Base-by-base conservation (phyloP, 2,329 filamentous ascomycete genomes). In the Pseudogymnoascus sp. region DNA sequence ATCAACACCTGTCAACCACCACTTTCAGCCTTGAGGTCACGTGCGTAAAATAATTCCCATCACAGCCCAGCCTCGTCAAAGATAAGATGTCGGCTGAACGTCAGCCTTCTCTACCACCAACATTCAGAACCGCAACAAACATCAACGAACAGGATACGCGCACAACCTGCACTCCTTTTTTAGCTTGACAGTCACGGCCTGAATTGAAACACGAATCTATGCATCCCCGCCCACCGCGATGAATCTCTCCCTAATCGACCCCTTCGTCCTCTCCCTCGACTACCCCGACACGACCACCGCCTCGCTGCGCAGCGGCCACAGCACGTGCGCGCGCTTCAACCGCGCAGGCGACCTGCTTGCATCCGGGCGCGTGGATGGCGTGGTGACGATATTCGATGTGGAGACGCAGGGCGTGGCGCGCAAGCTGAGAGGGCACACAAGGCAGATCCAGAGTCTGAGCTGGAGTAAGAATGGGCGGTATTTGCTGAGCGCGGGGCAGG, bases 381-480 rank as follows among this genome's bases (percentile, higher is more conserved):
- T 91, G 4, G 89, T 99, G 41, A 91, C 96, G 62, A 89, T 99
- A 55, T 99, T 96, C 82, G 94, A 99, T 73, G 85, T 97, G 59
- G 95, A 99, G 76, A 99, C 95, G 8, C 96, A 95, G 82, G 93
- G 94, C 38, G 91, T 97, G 4, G 94, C 94, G 63, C 88, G 92
- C 72, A 99, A 97, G 77, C 80, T 99, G 66, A 86, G 91, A 67
- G 94, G 93, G 11, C 94, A 99, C 76, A 96, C 90, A 60, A 88
- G 91, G 72, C 93, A 94, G 73, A 92, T 99, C 63, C 93, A 96
- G 69, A 96, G 91, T 60, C 76, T 99, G 64, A 96, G 92, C 78
- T 99, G 94, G 94, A 97, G 93, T 60, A 84, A 88, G 69, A 91
- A 92, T 76, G 93, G 94, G 25, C 84, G 91, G 67, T 97, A 96